phyloP scores from a whole-genome alignment of 2,329 filamentous ascomycete species.

The Tricladium varicosporioides region DNA sequence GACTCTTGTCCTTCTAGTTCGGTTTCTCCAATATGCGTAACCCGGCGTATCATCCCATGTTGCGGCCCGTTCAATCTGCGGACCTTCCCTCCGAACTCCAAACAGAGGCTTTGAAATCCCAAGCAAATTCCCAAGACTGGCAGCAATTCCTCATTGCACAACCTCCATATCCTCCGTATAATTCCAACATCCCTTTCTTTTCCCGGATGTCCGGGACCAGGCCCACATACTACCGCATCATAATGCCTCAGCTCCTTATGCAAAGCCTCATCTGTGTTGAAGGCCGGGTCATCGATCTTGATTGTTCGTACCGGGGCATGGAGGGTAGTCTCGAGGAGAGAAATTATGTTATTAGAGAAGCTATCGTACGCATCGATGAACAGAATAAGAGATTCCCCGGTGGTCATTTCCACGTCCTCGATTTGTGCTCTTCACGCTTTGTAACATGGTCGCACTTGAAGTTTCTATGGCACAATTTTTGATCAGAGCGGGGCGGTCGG shows the following conservation, averaged over 20 bases:
- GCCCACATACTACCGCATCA: slow-evolving; percentile 85
- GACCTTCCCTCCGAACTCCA: slow-evolving; percentile 56
- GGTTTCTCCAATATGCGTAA: slow-evolving; percentile 45
- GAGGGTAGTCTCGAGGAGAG: slow-evolving; percentile 70
- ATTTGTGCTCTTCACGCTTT: too few relatives aligned
- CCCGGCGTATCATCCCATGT: slow-evolving; percentile 61
- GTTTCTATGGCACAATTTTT: too few relatives aligned
- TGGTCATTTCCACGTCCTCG: slow-evolving; percentile 25
- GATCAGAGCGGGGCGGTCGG: too few relatives aligned
- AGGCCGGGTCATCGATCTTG: slow-evolving; percentile 63
- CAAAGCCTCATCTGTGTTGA: slow-evolving; percentile 45
- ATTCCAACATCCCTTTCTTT: slow-evolving; percentile 76
- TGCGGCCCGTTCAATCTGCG: slow-evolving; percentile 50
- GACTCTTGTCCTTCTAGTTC: slow-evolving; percentile 7
- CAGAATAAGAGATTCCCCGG: slow-evolving; percentile 53
- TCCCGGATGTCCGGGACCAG: slow-evolving; percentile 81
- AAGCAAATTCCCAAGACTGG: slow-evolving; percentile 79
- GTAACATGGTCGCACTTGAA: too few relatives aligned
- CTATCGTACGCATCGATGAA: slow-evolving; percentile 97
- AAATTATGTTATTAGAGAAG: slow-evolving; percentile 92
- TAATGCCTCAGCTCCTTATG: slow-evolving; percentile 57
- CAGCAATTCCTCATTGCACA: slow-evolving; percentile 56
- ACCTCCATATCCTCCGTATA: slow-evolving; percentile 71
- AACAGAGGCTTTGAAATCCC: slow-evolving; percentile 66
- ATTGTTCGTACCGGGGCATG: slow-evolving; percentile 67